A percentile compares a stretch with the other conserved stretches of the same genome.
Evolutionary conservation across 1,284 basidiomycete genomes (phyloP).

Genomic region (Pseudozyma pruni): DNA sequence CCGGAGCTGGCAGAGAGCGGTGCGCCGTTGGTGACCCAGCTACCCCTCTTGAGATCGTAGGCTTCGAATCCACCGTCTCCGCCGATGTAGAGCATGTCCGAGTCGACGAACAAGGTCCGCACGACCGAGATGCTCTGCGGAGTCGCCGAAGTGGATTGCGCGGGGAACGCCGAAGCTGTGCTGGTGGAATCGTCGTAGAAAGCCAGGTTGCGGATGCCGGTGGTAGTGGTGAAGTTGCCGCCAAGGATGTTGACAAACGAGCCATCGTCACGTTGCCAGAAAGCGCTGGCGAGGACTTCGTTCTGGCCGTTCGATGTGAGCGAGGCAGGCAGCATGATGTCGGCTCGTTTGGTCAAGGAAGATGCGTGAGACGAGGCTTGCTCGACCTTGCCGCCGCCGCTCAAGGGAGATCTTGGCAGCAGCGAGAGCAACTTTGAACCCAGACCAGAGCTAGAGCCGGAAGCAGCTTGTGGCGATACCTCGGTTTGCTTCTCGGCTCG

Average conservation of each 20-base stretch:
- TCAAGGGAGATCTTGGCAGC: slow-evolving; percentile 18
- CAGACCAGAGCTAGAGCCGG: slow-evolving; percentile 10
- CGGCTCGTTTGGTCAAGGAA: slow-evolving; percentile 44
- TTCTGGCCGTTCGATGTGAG: slow-evolving; percentile 75
- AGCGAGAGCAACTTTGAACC: slow-evolving; percentile 32
- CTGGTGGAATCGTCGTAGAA: slow-evolving; percentile 75
- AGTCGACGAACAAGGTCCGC: slow-evolving; percentile 69
- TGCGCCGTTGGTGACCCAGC: slow-evolving; percentile 53
- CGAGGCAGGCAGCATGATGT: slow-evolving; percentile 64
- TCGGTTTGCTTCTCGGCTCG: not conserved
- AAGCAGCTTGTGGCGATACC: slow-evolving; percentile 11
- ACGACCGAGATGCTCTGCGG: slow-evolving; percentile 71
- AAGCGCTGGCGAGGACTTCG: slow-evolving; percentile 84
- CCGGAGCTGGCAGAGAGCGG: slow-evolving; percentile 36
- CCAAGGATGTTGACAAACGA: slow-evolving; percentile 78
- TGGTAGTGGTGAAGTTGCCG: slow-evolving; percentile 83
- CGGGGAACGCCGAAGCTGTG: slow-evolving; percentile 73
- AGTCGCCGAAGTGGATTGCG: slow-evolving; percentile 10
- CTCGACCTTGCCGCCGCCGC: not conserved
- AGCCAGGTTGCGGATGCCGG: slow-evolving; percentile 74
- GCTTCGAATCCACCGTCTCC: slow-evolving; percentile 60
- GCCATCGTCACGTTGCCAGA: slow-evolving; percentile 80
- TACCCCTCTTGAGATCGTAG: slow-evolving; percentile 51
- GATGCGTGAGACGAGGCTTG: slow-evolving; percentile 1
- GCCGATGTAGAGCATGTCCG: slow-evolving; percentile 57